phyloP scores from a whole-genome alignment of 345 rosid species.

The Xanthoceras sorbifolium region DNA sequence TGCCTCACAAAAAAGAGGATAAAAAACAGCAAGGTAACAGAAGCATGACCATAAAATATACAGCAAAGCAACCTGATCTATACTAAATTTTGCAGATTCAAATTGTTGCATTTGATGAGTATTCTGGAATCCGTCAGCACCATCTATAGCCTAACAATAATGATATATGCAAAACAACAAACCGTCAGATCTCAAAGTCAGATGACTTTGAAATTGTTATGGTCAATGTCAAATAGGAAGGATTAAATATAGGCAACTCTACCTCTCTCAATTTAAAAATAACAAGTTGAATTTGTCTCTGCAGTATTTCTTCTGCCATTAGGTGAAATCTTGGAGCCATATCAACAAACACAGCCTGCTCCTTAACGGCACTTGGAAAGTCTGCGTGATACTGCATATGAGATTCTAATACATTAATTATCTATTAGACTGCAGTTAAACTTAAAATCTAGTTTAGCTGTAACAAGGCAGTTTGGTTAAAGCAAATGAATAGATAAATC shows the following conservation, averaged over 20 bases:
- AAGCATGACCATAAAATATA: constrained; percentile 19
- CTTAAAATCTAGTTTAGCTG: constrained; percentile 5
- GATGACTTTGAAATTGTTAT: constrained; percentile 2
- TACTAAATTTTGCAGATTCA: constrained; percentile 85
- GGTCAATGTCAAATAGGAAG: constrained; percentile 11
- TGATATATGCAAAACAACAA: constrained; percentile 11
- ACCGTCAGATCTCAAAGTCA: background rate
- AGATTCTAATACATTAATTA: constrained; percentile 6
- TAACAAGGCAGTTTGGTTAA: background rate
- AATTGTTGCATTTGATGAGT: constrained; percentile 78
- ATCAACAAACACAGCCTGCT: constrained; percentile 82
- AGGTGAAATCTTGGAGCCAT: constrained; percentile 83
- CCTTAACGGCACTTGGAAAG: constrained; percentile 78
- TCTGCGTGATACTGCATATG: constrained; percentile 71
- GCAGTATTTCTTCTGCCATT: constrained; percentile 83
- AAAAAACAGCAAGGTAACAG: constrained; percentile 1
- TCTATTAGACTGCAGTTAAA: background rate
- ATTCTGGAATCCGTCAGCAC: constrained; percentile 94
- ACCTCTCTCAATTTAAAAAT: constrained; percentile 78
- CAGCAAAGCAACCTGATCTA: constrained; percentile 67
- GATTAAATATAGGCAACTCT: constrained; percentile 13
- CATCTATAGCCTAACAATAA: constrained; percentile 71
- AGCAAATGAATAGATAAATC: constrained; percentile 17
- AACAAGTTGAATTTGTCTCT: constrained; percentile 77
- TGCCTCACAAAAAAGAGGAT: constrained; percentile 4